A percentile compares a stretch with the other conserved stretches of the same genome.
Evolutionary conservation across 108 stramenopile genomes (phyloP).

Genomic region (Nitzschia sp.): DNA sequence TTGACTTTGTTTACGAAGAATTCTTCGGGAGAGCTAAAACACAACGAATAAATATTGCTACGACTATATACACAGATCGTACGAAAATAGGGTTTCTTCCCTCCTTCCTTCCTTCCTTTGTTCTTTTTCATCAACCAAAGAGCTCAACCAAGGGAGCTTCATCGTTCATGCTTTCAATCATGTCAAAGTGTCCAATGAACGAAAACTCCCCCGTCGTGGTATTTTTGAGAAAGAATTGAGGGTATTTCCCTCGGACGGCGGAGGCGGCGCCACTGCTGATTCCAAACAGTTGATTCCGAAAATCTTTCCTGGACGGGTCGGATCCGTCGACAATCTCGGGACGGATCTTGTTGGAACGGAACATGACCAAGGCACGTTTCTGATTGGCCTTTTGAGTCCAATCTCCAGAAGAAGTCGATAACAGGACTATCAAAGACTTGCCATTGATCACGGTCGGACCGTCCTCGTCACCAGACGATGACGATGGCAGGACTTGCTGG

Average conservation of each 20-base stretch:
- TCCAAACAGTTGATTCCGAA: slow-evolving; percentile 48
- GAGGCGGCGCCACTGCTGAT: too few species aligned
- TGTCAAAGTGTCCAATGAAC: slow-evolving; percentile 21
- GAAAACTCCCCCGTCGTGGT: slow-evolving; percentile 37
- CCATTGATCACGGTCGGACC: background rate
- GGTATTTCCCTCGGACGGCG: slow-evolving; percentile 59
- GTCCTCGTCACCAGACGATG: background rate
- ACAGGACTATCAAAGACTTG: background rate
- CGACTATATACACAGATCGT: too few species aligned
- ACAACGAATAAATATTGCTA: too few species aligned
- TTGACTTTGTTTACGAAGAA: too few species aligned
- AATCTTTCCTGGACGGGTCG: slow-evolving; percentile 35
- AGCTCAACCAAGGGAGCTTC: slow-evolving; percentile 7
- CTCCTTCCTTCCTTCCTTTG: too few species aligned
- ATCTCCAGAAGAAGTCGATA: background rate
- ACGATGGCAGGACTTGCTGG: too few species aligned
- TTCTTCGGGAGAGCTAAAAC: too few species aligned
- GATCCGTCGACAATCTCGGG: slow-evolving; percentile 49
- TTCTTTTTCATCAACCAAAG: too few species aligned
- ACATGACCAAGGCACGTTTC: background rate
- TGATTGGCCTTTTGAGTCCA: background rate
- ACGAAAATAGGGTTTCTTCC: too few species aligned
- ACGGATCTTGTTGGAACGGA: background rate
- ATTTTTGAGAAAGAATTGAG: slow-evolving; percentile 65
- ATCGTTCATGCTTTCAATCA: slow-evolving; percentile 10